These are phyloP conservation scores for Suhomyces emberorum DNA, from an alignment of 805 yeast species.

Conservation along the genomic window DNA sequence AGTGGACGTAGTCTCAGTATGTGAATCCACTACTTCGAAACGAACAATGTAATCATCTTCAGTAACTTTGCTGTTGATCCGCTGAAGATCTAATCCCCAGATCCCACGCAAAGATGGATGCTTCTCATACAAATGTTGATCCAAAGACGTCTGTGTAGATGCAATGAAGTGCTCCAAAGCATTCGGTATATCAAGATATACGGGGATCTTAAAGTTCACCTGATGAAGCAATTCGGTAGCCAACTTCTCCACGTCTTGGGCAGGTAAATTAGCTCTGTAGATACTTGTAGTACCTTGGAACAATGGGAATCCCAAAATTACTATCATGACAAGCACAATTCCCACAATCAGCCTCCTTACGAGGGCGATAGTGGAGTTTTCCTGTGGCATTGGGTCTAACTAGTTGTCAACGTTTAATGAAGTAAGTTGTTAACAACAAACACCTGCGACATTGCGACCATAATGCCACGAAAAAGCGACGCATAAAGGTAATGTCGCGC, in stretches of 20 bases:
- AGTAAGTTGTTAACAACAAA: too few relatives aligned
- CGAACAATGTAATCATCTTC: conserved; percentile 37
- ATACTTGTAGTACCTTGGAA: conserved; percentile 51
- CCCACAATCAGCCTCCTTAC: conserved; percentile 11
- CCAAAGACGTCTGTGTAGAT: conserved; percentile 34
- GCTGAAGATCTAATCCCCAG: conserved; percentile 25
- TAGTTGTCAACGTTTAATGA: too few relatives aligned
- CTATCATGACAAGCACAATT: conserved; percentile 15
- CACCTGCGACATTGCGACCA: too few relatives aligned
- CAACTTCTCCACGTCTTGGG: conserved; percentile 34
- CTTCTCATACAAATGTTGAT: conserved; percentile 22
- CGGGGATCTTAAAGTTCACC: conserved; percentile 38
- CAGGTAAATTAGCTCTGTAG: conserved; percentile 60
- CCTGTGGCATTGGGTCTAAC: not conserved
- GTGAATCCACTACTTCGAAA: conserved; percentile 21
- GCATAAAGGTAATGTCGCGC: too few relatives aligned
- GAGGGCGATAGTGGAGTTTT: conserved; percentile 3
- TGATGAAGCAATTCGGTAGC: conserved; percentile 22
- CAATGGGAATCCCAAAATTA: conserved; percentile 20
- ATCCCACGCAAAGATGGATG: conserved; percentile 23
- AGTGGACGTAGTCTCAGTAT: conserved; percentile 11
- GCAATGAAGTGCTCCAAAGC: conserved; percentile 27
- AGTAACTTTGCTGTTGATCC: conserved; percentile 16
- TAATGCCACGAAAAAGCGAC: too few relatives aligned
- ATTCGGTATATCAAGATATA: conserved; percentile 36